Conservation (phyloP, 129 eudicot genomes). For the Silybum marianum region DNA sequence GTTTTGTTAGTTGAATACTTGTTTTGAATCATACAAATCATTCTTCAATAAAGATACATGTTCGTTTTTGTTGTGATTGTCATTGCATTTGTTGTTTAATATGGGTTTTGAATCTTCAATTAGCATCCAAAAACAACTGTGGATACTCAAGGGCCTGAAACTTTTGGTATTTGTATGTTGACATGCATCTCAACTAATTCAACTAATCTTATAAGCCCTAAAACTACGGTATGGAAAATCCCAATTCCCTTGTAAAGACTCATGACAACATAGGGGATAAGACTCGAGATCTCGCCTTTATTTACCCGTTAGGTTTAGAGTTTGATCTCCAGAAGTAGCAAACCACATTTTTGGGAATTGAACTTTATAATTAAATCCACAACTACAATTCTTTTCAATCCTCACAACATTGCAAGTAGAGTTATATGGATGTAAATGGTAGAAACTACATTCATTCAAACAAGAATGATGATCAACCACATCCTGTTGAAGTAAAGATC, state of each 20-base stretch:
- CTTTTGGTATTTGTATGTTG: not conserved
- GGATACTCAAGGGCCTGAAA: not conserved
- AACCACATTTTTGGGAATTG: too few species aligned
- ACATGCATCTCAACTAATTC: not conserved
- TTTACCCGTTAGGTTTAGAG: not conserved
- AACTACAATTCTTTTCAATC: not conserved
- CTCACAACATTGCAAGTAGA: not conserved
- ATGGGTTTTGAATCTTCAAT: not conserved
- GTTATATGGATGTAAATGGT: not conserved
- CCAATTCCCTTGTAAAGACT: not conserved
- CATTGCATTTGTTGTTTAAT: not conserved
- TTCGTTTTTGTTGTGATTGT: constrained; percentile 6
- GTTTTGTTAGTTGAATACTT: not conserved
- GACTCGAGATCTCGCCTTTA: not conserved
- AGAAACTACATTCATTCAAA: not conserved
- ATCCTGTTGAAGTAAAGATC: not conserved
- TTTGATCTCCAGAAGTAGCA: not conserved
- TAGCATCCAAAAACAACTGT: not conserved
- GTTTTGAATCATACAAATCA: constrained; percentile 1
- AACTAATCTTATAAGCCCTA: not conserved
- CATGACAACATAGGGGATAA: not conserved
- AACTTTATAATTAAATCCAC: not conserved
- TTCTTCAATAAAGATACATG: constrained; percentile 8
- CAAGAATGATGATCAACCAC: not conserved
- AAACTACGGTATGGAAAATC: not conserved